phyloP scores from a whole-genome alignment of 371 early-diverging fungal genomes.

The Nematocida homosporus region DNA sequence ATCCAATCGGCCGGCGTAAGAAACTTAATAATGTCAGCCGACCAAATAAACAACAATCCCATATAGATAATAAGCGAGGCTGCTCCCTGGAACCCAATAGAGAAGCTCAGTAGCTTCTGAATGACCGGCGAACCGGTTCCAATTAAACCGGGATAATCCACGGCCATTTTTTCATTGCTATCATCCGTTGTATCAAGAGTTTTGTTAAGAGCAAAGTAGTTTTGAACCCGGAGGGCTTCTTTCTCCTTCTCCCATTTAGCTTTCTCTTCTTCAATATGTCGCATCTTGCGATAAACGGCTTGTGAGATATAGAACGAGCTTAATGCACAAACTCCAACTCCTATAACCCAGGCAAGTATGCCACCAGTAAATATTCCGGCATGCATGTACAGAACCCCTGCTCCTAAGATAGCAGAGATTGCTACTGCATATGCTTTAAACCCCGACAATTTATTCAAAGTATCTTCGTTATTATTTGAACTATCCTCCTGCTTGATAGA shows the following conservation, averaged over 20 bases:
- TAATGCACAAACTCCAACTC: background rate
- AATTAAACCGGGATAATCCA: background rate
- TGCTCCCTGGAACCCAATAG: background rate
- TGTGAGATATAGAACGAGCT: background rate
- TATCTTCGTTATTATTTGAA: background rate
- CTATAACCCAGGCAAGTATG: background rate
- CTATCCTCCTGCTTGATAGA: background rate
- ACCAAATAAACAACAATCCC: background rate
- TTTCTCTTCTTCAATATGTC: background rate
- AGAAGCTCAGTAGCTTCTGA: background rate
- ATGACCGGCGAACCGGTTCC: background rate
- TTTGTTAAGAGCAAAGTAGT: background rate
- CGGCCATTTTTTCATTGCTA: background rate
- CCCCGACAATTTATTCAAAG: background rate
- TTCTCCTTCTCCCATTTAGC: background rate
- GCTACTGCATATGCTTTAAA: background rate
- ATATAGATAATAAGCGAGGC: slow-evolving; percentile 5
- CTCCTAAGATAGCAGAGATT: slow-evolving; percentile 1
- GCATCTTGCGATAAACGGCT: background rate
- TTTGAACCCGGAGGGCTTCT: background rate
- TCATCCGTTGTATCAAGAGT: background rate
- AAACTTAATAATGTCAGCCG: background rate
- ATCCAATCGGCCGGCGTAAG: no score
- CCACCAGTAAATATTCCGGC: background rate
- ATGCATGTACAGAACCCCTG: slow-evolving; percentile 3